Percentiles rank a stretch among this genome's conserved stretches.
These are phyloP conservation scores for Penicillium italicum DNA, from an alignment of 2,329 filamentous ascomycete species.

Conservation along the genomic window DNA sequence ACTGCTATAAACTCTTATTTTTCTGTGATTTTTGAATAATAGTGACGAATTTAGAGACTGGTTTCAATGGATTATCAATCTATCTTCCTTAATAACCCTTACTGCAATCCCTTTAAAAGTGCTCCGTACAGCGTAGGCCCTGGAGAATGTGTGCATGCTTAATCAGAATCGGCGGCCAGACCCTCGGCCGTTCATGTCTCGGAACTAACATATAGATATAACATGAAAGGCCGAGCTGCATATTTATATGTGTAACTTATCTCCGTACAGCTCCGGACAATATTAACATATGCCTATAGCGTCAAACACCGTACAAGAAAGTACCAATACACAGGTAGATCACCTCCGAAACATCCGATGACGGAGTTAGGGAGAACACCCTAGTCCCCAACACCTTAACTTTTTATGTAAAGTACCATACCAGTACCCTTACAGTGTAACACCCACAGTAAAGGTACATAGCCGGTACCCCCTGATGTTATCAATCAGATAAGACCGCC, in stretches of 20 bases:
- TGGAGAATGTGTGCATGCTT: not conserved
- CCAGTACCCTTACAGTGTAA: not conserved
- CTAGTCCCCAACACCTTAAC: not conserved
- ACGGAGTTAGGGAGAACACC: not conserved
- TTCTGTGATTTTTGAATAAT: not conserved
- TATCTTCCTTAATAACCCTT: not conserved
- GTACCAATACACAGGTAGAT: not conserved
- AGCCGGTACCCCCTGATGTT: not conserved
- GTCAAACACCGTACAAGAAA: not conserved
- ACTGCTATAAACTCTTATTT: not conserved
- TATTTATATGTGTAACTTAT: not conserved
- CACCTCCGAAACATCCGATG: constrained; percentile 5
- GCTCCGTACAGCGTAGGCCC: not conserved
- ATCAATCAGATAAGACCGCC: constrained; percentile 9
- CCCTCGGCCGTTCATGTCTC: not conserved
- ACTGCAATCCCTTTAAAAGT: not conserved
- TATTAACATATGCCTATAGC: not conserved
- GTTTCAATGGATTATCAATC: not conserved
- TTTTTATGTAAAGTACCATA: not conserved
- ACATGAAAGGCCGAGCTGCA: not conserved
- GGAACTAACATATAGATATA: not conserved
- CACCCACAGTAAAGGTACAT: not conserved
- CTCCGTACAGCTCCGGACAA: not conserved
- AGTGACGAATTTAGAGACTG: too few relatives aligned
- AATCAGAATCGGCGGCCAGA: not conserved